These are phyloP conservation scores for Diplodia mutila DNA, from an alignment of 2,329 filamentous ascomycete species.

Conservation along the genomic window DNA sequence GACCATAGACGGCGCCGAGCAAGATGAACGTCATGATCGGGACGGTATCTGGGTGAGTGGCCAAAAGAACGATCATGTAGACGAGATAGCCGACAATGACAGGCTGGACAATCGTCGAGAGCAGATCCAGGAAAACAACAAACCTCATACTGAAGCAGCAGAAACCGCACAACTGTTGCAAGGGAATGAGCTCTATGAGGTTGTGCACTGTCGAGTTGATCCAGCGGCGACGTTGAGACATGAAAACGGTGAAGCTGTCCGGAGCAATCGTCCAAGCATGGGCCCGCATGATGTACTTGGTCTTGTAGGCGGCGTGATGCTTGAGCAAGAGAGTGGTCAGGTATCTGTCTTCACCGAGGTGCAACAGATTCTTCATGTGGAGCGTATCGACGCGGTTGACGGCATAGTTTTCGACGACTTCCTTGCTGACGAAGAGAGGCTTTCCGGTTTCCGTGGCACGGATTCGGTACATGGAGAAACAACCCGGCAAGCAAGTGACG, in stretches of 20 bases:
- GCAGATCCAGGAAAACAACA: slow-evolving; percentile 89
- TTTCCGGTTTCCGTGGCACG: slow-evolving; percentile 93
- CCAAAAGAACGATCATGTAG: slow-evolving; percentile 68
- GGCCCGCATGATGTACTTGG: slow-evolving; percentile 90
- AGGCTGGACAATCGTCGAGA: slow-evolving; percentile 90
- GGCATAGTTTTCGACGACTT: slow-evolving; percentile 84
- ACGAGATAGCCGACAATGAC: slow-evolving; percentile 87
- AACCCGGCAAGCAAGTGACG: slow-evolving; percentile 96
- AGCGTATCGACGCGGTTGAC: slow-evolving; percentile 96
- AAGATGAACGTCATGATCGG: slow-evolving; percentile 88
- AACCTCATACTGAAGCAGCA: slow-evolving; percentile 99
- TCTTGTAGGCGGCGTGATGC: slow-evolving; percentile 92
- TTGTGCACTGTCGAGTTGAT: slow-evolving; percentile 99
- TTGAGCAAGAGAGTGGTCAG: slow-evolving; percentile 93
- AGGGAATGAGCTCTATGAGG: slow-evolving; percentile 88
- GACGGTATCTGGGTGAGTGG: slow-evolving; percentile 64
- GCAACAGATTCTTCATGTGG: slow-evolving; percentile 97
- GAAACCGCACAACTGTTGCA: slow-evolving; percentile 96
- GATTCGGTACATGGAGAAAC: slow-evolving; percentile 99
- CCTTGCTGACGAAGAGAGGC: slow-evolving; percentile 91
- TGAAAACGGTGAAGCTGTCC: slow-evolving; percentile 90
- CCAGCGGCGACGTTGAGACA: slow-evolving; percentile 98
- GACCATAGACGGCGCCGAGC: slow-evolving; percentile 92
- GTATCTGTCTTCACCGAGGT: slow-evolving; percentile 96
- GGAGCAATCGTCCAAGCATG: slow-evolving; percentile 97